These are phyloP conservation scores for Boletales sp. DNA, from an alignment of 768 basidiomycete species.

Conservation along the genomic window DNA sequence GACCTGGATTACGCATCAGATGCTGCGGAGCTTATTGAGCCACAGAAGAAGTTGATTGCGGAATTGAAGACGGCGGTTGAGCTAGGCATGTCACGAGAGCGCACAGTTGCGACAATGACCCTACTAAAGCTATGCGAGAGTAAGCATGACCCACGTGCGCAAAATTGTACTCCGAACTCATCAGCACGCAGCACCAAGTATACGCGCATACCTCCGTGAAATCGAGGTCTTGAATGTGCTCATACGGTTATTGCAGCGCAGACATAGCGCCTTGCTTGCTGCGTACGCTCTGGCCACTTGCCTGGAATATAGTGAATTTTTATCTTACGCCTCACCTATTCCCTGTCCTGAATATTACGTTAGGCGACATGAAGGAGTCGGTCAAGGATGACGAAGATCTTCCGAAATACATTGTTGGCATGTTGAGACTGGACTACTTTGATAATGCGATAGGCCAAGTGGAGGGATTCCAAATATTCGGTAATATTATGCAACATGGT, in stretches of 20 bases:
- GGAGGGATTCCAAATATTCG: conserved; percentile 5
- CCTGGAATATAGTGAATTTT: not conserved
- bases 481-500: conserved; percentile 2
- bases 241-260: conserved; percentile 10
- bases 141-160: not conserved
- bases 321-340: not conserved
- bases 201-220: conserved; percentile 7
- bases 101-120: conserved; percentile 20
- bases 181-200: not conserved
- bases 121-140: conserved; percentile 19
- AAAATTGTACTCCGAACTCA: not conserved
- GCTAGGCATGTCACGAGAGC: conserved; percentile 4
- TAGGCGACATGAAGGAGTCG: conserved; percentile 4
- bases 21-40: not conserved
- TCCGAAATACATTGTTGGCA: conserved; percentile 1
- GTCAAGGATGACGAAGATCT: not conserved
- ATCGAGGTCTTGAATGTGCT: conserved; percentile 5
- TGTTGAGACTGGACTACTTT: conserved; percentile 5
- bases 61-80: conserved; percentile 4
- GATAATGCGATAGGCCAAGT: conserved; percentile 2
- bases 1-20: conserved; percentile 1
- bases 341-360: not conserved
- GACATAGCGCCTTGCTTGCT: conserved; percentile 14
- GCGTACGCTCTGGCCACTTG: conserved; percentile 12
- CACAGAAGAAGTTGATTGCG: conserved; percentile 6